These are phyloP conservation scores for Citrus hindsii DNA, from an alignment of 345 rosid genomes.

Conservation along the genomic window DNA sequence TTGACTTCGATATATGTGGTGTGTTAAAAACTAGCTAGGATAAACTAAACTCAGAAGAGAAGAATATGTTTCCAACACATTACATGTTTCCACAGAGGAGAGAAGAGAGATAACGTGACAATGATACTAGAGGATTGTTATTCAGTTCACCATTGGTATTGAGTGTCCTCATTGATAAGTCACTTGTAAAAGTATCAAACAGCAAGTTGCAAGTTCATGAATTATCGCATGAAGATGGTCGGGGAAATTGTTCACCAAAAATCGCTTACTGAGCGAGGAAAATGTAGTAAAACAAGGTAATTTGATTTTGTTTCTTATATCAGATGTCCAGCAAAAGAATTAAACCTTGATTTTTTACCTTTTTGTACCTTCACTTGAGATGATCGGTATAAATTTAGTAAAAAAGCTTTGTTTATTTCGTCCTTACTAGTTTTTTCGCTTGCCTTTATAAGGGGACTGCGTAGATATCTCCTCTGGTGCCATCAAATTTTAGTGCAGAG, in stretches of 20 bases:
- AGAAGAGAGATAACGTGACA: slow-evolving; percentile 11
- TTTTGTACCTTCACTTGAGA: too few species aligned
- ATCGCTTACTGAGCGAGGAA: not conserved
- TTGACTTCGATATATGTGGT: not conserved
- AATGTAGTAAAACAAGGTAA: not conserved
- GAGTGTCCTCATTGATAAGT: slow-evolving; percentile 23
- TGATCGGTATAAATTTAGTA: not conserved
- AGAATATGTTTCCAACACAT: slow-evolving; percentile 39
- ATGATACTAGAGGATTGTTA: slow-evolving; percentile 20
- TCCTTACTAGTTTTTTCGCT: not conserved
- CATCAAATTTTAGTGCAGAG: not conserved
- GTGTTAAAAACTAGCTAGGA: slow-evolving; percentile 15
- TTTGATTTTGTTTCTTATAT: not conserved
- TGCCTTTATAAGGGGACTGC: not conserved
- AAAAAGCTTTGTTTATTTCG: too few species aligned
- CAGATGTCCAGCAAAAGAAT: not conserved
- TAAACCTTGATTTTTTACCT: not conserved
- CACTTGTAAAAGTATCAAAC: slow-evolving; percentile 21
- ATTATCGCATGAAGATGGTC: slow-evolving; percentile 27
- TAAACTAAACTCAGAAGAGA: slow-evolving; percentile 9
- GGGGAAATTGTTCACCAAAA: slow-evolving; percentile 1
- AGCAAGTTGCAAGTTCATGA: slow-evolving; percentile 33
- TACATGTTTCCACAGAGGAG: slow-evolving; percentile 38
- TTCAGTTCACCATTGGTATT: not conserved
- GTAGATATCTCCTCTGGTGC: not conserved